phyloP scores from a whole-genome alignment of 768 basidiomycete genomes.

The Lentinula sp. region DNA sequence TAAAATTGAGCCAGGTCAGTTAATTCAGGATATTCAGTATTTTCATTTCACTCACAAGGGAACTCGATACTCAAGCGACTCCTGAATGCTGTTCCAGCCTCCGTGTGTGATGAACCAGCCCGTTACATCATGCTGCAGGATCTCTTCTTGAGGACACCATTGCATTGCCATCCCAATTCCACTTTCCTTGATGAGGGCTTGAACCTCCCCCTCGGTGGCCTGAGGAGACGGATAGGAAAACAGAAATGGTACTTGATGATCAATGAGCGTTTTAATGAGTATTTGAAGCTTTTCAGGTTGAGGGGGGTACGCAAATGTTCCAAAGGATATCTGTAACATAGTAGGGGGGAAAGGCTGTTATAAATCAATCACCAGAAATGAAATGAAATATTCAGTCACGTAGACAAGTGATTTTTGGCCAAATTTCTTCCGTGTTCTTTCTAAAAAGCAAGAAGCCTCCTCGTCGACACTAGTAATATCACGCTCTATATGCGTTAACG shows the following conservation, averaged over 20 bases:
- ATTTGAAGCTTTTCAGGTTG: background rate
- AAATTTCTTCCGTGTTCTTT: background rate
- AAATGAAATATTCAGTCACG: background rate
- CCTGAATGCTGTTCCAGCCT: conserved; percentile 4
- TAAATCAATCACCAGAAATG: background rate
- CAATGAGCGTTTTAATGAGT: background rate
- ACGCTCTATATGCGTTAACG: background rate
- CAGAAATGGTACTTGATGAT: background rate
- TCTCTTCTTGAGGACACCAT: background rate
- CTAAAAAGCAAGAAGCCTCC: background rate
- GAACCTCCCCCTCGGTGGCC: background rate
- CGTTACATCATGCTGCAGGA: background rate
- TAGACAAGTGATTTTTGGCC: background rate
- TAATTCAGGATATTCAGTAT: too few species aligned
- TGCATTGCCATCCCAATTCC: background rate
- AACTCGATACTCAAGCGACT: background rate
- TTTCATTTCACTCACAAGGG: background rate
- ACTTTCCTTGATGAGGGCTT: background rate
- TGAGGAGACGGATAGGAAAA: background rate
- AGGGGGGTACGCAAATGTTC: background rate
- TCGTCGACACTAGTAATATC: background rate
- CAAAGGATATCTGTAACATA: background rate
- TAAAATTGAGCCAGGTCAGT: background rate
- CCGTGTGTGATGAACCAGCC: conserved; percentile 6
- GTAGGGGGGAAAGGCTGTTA: background rate